phyloP scores from a whole-genome alignment of 768 basidiomycete genomes.

The Mycena venus region DNA sequence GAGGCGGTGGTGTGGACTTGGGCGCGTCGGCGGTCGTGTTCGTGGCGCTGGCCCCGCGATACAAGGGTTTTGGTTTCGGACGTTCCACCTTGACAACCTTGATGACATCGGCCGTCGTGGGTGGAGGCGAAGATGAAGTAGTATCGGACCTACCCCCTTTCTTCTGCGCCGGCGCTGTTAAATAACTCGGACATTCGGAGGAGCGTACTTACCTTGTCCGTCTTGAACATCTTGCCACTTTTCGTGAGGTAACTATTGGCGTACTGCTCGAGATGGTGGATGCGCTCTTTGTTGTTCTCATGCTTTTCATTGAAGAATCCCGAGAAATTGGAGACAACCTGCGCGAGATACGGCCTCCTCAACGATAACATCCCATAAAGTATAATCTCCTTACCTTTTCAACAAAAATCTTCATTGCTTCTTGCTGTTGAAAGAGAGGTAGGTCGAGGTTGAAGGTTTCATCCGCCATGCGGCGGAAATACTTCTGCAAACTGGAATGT shows the following conservation, averaged over 20 bases:
- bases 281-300: constrained; percentile 7
- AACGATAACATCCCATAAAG: background rate
- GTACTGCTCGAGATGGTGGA: background rate
- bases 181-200: background rate
- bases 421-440: constrained; percentile 11
- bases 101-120: background rate
- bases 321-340: background rate
- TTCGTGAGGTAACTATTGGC: constrained; percentile 13
- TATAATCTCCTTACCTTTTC: background rate
- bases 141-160: background rate
- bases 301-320: background rate
- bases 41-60: background rate
- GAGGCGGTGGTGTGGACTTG: background rate
- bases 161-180: background rate
- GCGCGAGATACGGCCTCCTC: no score
- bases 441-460: background rate
- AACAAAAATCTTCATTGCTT: background rate
- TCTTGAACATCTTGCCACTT: constrained; percentile 3
- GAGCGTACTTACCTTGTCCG: background rate
- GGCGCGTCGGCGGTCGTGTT: background rate
- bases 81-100: background rate
- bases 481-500: background rate
- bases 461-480: constrained; percentile 4
- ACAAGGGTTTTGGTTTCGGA: constrained; percentile 5
- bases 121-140: background rate